phyloP scores from a whole-genome alignment of 805 yeast species.

The Kazachstania martiniae region DNA sequence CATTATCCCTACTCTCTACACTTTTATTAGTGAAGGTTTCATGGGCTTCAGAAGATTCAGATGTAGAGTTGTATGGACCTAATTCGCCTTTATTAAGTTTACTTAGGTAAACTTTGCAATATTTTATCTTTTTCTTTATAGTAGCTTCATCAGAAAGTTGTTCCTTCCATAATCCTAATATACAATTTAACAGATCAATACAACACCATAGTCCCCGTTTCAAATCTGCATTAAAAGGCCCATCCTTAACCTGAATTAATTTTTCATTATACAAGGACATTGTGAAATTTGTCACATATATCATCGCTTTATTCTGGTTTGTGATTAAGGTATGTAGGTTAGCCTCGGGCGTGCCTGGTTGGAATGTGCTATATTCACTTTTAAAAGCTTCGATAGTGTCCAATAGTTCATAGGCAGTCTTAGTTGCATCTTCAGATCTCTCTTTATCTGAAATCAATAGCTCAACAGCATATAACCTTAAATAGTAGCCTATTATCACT shows the following conservation, averaged over 20 bases:
- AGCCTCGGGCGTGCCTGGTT: no score
- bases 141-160: conserved; percentile 3
- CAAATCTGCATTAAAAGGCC: conserved; percentile 29
- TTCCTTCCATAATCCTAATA: conserved; percentile 18
- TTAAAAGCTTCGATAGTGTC: conserved; percentile 61
- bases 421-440: conserved; percentile 43
- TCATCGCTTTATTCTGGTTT: conserved; percentile 49
- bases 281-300: conserved; percentile 47
- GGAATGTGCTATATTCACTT: conserved; percentile 10
- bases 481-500: conserved; percentile 22
- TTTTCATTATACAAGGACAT: conserved; percentile 43
- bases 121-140: conserved; percentile 17
- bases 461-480: conserved; percentile 57
- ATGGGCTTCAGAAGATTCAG: no score
- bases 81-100: conserved; percentile 20
- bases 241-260: conserved; percentile 37
- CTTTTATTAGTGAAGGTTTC: no score
- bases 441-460: conserved; percentile 55
- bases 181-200: conserved; percentile 16
- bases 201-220: conserved; percentile 26
- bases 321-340: conserved; percentile 33
- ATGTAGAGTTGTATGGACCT: no score
- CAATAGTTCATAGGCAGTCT: conserved; percentile 48
- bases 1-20: no score
- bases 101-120: conserved; percentile 21